Percentiles rank a stretch among this genome's conserved stretches.
Evolutionary conservation across 805 yeast genomes (phyloP).

Genomic region (Candida endomychidarum): DNA sequence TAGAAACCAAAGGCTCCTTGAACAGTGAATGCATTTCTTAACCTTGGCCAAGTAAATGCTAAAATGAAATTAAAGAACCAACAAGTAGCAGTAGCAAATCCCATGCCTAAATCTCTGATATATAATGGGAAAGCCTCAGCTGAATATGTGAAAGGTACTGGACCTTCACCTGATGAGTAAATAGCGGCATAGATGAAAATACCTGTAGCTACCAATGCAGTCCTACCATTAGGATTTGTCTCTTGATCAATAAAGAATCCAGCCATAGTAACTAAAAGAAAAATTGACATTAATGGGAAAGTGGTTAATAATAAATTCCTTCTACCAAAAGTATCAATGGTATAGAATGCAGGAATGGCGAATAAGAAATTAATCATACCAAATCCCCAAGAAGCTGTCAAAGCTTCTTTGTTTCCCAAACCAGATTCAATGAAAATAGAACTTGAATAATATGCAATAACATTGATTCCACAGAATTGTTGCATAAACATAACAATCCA

Average conservation of each 20-base stretch:
- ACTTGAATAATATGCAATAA: slow-evolving; percentile 82
- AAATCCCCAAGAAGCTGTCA: slow-evolving; percentile 83
- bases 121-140: slow-evolving; percentile 81
- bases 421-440: slow-evolving; percentile 71
- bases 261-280: slow-evolving; percentile 62
- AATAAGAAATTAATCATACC: slow-evolving; percentile 79
- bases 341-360: slow-evolving; percentile 79
- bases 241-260: slow-evolving; percentile 66
- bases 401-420: slow-evolving; percentile 58
- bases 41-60: slow-evolving; percentile 78
- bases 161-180: slow-evolving; percentile 85
- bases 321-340: slow-evolving; percentile 78
- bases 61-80: slow-evolving; percentile 73
- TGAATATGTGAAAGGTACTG: slow-evolving; percentile 85
- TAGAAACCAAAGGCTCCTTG: slow-evolving; percentile 90
- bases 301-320: slow-evolving; percentile 56
- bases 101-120: slow-evolving; percentile 78
- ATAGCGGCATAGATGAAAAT: slow-evolving; percentile 71
- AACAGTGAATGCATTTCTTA: slow-evolving; percentile 63
- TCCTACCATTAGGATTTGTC: slow-evolving; percentile 45
- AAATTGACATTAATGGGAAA: slow-evolving; percentile 62
- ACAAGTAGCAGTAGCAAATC: slow-evolving; percentile 71
- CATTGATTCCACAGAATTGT: slow-evolving; percentile 88
- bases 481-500: slow-evolving; percentile 87
- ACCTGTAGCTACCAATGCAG: slow-evolving; percentile 69